A percentile compares a stretch with the other conserved stretches of the same genome.
These are phyloP conservation scores for Globisporangium spinosum DNA, from an alignment of 352 stramenopile species.

Conservation along the genomic window DNA sequence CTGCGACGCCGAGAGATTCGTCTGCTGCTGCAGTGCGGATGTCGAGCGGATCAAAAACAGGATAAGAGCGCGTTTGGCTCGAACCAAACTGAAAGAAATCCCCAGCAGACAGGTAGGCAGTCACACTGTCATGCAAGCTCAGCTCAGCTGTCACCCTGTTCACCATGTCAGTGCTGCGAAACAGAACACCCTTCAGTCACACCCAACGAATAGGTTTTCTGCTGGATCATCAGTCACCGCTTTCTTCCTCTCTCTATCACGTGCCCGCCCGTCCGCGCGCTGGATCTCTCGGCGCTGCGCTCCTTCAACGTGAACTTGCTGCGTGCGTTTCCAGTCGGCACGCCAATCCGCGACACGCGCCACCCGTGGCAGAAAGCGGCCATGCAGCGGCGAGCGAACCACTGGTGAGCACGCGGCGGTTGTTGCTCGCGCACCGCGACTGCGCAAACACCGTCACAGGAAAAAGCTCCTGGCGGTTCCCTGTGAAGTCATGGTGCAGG, in stretches of 20 bases:
- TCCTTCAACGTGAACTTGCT: slow-evolving; percentile 10
- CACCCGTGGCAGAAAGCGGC: neutral
- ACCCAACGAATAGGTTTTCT: slow-evolving; percentile 1
- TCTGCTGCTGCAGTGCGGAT: neutral
- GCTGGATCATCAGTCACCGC: neutral
- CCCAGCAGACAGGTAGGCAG: neutral
- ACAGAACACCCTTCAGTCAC: neutral
- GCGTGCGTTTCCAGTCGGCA: slow-evolving; percentile 2
- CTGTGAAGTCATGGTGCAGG: slow-evolving; percentile 8
- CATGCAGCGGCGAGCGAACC: slow-evolving; percentile 5
- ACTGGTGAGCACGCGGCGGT: slow-evolving; percentile 1
- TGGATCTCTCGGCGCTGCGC: slow-evolving; percentile 1
- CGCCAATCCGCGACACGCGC: slow-evolving; percentile 5
- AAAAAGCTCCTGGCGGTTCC: slow-evolving; percentile 9
- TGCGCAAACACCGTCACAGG: slow-evolving; percentile 13
- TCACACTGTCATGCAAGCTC: neutral
- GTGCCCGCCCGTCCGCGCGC: neutral
- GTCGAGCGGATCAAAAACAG: neutral
- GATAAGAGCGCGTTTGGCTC: neutral
- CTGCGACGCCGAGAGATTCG: neutral
- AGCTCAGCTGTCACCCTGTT: neutral
- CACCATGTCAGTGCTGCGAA: neutral
- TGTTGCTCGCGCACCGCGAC: neutral
- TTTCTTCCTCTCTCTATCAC: slow-evolving; percentile 7
- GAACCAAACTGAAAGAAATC: neutral